Percentiles rank a stretch among this genome's conserved stretches.
phyloP scores from a whole-genome alignment of 2,329 filamentous ascomycete genomes.

The Talaromyces sp. region DNA sequence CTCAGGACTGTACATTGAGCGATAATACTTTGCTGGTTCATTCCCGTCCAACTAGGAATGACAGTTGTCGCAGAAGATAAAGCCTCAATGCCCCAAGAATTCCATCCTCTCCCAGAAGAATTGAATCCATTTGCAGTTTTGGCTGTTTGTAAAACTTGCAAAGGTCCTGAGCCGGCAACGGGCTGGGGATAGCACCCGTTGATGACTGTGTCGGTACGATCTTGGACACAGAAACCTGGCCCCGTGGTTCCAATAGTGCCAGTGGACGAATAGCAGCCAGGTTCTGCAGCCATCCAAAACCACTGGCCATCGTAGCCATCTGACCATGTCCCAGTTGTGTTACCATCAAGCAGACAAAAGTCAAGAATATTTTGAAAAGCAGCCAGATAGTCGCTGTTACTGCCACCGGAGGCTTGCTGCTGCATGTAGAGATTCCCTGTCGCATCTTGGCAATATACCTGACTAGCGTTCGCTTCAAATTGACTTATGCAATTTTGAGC shows the following conservation, averaged over 20 bases:
- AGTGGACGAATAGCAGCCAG: not conserved
- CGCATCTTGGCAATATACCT: not conserved
- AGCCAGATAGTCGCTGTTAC: not conserved
- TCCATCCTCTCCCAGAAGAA: constrained; percentile 9
- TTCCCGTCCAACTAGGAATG: not conserved
- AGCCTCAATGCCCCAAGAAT: constrained; percentile 9
- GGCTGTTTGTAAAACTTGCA: not conserved
- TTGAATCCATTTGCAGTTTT: constrained; percentile 13
- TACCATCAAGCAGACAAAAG: not conserved
- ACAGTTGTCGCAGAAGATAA: not conserved
- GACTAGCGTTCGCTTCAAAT: constrained; percentile 8
- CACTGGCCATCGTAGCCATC: constrained; percentile 3
- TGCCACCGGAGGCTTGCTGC: not conserved
- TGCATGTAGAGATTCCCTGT: constrained; percentile 1
- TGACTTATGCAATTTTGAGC: not conserved
- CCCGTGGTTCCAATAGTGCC: not conserved
- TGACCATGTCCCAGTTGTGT: not conserved
- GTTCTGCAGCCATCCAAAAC: constrained; percentile 2
- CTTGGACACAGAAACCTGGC: not conserved
- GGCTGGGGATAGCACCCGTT: constrained; percentile 2
- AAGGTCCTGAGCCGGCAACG: not conserved
- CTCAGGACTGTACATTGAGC: constrained; percentile 5
- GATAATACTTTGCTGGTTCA: not conserved
- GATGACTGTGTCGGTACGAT: not conserved
- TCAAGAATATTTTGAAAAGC: constrained; percentile 4